Evolutionary conservation across 1,139 yeast genomes (phyloP).

Genomic region (Kluyveromyces sp.): DNA sequence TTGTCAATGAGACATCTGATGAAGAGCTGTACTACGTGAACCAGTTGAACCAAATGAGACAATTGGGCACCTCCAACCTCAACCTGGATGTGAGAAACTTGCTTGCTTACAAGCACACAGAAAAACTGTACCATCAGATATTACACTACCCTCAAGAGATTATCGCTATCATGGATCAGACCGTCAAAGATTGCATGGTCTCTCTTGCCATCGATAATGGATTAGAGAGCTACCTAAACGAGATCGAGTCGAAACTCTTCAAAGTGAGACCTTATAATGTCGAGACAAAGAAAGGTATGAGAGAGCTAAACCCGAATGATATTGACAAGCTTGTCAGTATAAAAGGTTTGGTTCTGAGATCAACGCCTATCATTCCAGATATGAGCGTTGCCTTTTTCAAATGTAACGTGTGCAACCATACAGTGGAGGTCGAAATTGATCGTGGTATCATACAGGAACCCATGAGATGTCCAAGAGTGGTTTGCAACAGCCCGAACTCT

Average conservation of each 20-base stretch:
- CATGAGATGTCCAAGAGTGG: slow-evolving; percentile 79
- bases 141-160: slow-evolving; percentile 94
- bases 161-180: slow-evolving; percentile 95
- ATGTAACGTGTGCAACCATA: slow-evolving; percentile 92
- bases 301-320: slow-evolving; percentile 92
- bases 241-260: slow-evolving; percentile 73
- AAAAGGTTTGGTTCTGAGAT: slow-evolving; percentile 83
- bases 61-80: slow-evolving; percentile 71
- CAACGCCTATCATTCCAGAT: slow-evolving; percentile 92
- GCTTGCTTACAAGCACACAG: slow-evolving; percentile 67
- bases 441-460: slow-evolving; percentile 95
- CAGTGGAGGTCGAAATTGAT: slow-evolving; percentile 86
- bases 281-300: slow-evolving; percentile 69
- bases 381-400: slow-evolving; percentile 96
- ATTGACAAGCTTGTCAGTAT: slow-evolving; percentile 88
- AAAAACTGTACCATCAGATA: slow-evolving; percentile 74
- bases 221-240: slow-evolving; percentile 37
- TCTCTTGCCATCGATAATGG: slow-evolving; percentile 55
- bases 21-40: slow-evolving; percentile 69
- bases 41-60: slow-evolving; percentile 66
- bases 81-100: slow-evolving; percentile 80
- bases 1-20: slow-evolving; percentile 49
- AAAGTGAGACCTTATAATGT: slow-evolving; percentile 84
- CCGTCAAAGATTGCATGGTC: slow-evolving; percentile 84
- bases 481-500: slow-evolving; percentile 78